These are phyloP conservation scores for Sclerotinia borealis DNA, from an alignment of 2,329 filamentous ascomycete genomes.

Conservation along the genomic window DNA sequence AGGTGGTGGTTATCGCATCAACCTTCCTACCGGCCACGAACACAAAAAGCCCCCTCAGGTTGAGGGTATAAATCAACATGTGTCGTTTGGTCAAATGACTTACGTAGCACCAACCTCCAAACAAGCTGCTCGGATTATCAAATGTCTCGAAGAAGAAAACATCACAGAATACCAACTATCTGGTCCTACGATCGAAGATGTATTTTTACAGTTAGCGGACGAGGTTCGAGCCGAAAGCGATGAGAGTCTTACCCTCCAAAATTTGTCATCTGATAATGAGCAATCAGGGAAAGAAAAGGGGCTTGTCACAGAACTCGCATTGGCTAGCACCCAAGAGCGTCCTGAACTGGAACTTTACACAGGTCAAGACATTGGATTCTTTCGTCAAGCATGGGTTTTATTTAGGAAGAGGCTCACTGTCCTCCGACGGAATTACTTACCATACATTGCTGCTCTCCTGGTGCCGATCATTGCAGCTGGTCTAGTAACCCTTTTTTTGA, in stretches of 20 bases:
- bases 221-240: constrained; percentile 57
- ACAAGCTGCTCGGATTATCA: constrained; percentile 66
- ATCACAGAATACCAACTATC: constrained; percentile 78
- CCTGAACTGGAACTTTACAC: constrained; percentile 52
- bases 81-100: constrained; percentile 63
- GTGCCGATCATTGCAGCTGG: constrained; percentile 76
- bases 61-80: constrained; percentile 49
- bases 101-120: constrained; percentile 66
- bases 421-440: constrained; percentile 70
- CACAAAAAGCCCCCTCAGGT: constrained; percentile 44
- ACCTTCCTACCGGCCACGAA: constrained; percentile 56
- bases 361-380: constrained; percentile 63
- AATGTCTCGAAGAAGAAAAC: constrained; percentile 57
- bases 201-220: constrained; percentile 80
- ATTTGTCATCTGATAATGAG: constrained; percentile 12
- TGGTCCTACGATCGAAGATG: constrained; percentile 86
- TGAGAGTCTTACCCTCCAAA: constrained; percentile 13
- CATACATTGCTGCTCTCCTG: constrained; percentile 66
- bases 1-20: constrained; percentile 79
- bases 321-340: constrained; percentile 8
- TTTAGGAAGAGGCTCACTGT: constrained; percentile 74
- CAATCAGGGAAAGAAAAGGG: constrained; percentile 27
- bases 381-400: constrained; percentile 65
- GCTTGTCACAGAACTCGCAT: constrained; percentile 13
- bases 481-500: constrained; percentile 71